These are phyloP conservation scores for Alopecurus myosuroides DNA, from an alignment of 176 grass and related monocot species.

Conservation along the genomic window DNA sequence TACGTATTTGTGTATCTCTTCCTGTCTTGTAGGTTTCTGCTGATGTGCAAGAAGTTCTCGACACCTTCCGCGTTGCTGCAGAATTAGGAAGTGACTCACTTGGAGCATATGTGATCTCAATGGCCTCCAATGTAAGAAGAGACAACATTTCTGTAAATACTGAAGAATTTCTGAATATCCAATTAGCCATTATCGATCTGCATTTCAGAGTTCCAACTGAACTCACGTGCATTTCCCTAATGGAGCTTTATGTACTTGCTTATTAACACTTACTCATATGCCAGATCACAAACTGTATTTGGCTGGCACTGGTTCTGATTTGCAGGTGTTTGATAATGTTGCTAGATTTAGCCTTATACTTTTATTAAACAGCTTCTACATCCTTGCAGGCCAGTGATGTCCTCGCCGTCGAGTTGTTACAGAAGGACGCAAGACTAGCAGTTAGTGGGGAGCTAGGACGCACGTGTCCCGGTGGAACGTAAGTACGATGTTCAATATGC, in stretches of 20 bases:
- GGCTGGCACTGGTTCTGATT: not conserved
- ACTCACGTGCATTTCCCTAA: not conserved
- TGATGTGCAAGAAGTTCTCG: slow-evolving; percentile 86
- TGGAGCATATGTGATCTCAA: slow-evolving; percentile 96
- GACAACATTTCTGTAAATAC: not conserved
- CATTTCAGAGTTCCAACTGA: not conserved
- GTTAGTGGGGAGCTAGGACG: slow-evolving; percentile 80
- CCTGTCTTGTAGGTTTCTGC: slow-evolving; percentile 47
- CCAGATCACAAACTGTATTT: not conserved
- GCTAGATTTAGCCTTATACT: not conserved
- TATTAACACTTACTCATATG: not conserved
- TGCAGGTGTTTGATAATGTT: not conserved
- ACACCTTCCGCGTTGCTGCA: slow-evolving; percentile 80
- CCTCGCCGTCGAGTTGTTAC: slow-evolving; percentile 82
- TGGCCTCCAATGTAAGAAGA: slow-evolving; percentile 86
- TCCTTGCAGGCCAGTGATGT: slow-evolving; percentile 82
- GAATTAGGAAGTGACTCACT: slow-evolving; percentile 80
- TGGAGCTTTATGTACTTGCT: not conserved
- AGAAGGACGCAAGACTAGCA: slow-evolving; percentile 83
- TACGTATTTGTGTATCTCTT: slow-evolving; percentile 12
- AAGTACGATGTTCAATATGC: slow-evolving; percentile 3
- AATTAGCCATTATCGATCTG: not conserved
- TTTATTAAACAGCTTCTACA: slow-evolving; percentile 4
- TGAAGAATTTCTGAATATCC: not conserved
- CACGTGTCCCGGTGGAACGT: slow-evolving; percentile 91